phyloP scores from a whole-genome alignment of 306 rosid genomes.

The Quercus rubra region DNA sequence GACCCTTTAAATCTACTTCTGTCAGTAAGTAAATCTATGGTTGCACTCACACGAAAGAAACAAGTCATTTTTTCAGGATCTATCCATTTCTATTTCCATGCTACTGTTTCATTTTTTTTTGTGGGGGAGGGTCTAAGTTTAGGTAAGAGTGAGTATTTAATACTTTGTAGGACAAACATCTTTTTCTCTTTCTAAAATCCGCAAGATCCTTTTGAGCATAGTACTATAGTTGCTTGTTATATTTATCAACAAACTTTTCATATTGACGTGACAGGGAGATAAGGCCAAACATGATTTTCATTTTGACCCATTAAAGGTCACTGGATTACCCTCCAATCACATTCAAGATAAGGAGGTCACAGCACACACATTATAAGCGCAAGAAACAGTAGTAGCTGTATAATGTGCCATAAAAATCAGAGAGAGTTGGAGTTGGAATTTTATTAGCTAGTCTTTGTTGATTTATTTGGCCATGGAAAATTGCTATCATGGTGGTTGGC shows the following conservation, averaged over 20 bases:
- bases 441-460: slow-evolving; percentile 15
- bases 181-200: slow-evolving; percentile 2
- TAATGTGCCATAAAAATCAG: slow-evolving; percentile 42
- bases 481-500: slow-evolving; percentile 38
- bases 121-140: neutral
- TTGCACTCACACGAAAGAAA: too few relatives aligned
- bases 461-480: slow-evolving; percentile 51
- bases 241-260: slow-evolving; percentile 24
- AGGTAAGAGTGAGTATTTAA: slow-evolving; percentile 23
- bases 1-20: neutral
- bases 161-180: neutral
- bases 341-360: slow-evolving; percentile 50
- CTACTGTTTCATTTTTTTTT: slow-evolving; percentile 7
- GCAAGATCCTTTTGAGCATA: slow-evolving; percentile 19
- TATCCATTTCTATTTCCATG: neutral
- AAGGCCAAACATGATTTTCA: slow-evolving; percentile 55
- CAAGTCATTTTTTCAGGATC: neutral
- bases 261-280: slow-evolving; percentile 52
- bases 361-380: slow-evolving; percentile 36
- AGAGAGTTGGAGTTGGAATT: slow-evolving; percentile 14
- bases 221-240: slow-evolving; percentile 11
- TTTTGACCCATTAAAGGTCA: slow-evolving; percentile 52
- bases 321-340: slow-evolving; percentile 56
- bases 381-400: slow-evolving; percentile 48
- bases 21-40: neutral